Evolutionary conservation across 495 filamentous ascomycete genomes (phyloP).

Genomic region (Xylaria longipes): DNA sequence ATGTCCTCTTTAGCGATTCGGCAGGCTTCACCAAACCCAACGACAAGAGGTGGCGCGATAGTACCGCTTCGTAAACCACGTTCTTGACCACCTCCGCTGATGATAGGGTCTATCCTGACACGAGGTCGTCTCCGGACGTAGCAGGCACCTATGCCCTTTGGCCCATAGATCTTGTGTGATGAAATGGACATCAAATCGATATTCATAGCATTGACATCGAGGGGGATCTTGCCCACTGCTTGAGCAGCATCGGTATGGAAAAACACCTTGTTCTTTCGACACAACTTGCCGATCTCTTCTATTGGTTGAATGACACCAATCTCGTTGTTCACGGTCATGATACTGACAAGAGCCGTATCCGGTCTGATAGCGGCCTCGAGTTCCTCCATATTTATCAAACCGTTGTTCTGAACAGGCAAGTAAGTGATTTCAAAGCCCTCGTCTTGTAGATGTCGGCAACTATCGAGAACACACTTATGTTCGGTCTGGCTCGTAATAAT

Average conservation of each 20-base stretch:
- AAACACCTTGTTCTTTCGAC: constrained; percentile 89
- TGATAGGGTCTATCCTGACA: constrained; percentile 94
- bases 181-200: constrained; percentile 98
- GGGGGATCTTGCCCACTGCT: constrained; percentile 94
- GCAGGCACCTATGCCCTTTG: constrained; percentile 95
- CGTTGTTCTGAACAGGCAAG: constrained; percentile 84
- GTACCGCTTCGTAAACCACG: constrained; percentile 93
- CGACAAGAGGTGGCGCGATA: constrained; percentile 83
- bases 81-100: constrained; percentile 95
- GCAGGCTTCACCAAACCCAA: constrained; percentile 96
- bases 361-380: constrained; percentile 91
- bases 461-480: constrained; percentile 98
- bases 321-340: constrained; percentile 99
- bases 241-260: constrained; percentile 99
- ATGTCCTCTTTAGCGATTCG: constrained; percentile 89
- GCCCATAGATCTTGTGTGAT: constrained; percentile 98
- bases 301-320: constrained; percentile 97
- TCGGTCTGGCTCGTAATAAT: constrained; percentile 97
- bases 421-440: constrained; percentile 97
- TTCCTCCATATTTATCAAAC: constrained; percentile 81
- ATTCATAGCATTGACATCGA: constrained; percentile 96
- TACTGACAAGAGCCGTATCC: constrained; percentile 89
- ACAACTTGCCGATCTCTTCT: constrained; percentile 91
- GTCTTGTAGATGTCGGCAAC: constrained; percentile 93
- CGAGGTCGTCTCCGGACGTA: constrained; percentile 90